These are phyloP conservation scores for Primulina eburnea DNA, from an alignment of 257 asterid genomes.

Conservation along the genomic window DNA sequence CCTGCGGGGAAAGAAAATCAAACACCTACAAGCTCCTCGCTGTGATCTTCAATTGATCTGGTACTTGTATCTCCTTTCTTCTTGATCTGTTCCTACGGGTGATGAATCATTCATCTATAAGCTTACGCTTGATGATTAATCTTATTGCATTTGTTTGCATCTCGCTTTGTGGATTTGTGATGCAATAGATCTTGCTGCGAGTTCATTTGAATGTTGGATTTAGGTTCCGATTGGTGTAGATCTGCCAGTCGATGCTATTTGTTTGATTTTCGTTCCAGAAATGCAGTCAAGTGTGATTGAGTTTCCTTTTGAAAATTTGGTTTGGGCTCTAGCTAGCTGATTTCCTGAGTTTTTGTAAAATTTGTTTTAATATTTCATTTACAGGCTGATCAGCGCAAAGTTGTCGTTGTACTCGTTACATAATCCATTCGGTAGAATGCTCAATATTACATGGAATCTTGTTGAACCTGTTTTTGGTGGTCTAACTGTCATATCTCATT, in stretches of 20 bases:
- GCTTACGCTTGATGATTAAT: conserved; percentile 12
- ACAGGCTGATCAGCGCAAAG: conserved; percentile 2
- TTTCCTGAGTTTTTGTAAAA: conserved; percentile 10
- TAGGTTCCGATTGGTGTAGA: conserved; percentile 20
- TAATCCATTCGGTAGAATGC: not conserved
- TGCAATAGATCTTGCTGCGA: conserved; percentile 27
- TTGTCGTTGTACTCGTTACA: not conserved
- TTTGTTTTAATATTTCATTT: not conserved
- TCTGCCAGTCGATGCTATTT: conserved; percentile 21
- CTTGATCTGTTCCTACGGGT: conserved; percentile 20
- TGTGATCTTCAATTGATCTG: conserved; percentile 29
- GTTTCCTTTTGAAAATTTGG: not conserved
- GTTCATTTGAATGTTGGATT: conserved; percentile 23
- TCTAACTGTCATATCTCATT: conserved; percentile 3
- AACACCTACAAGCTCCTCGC: conserved; percentile 18
- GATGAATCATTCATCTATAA: conserved; percentile 9
- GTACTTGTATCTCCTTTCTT: conserved; percentile 23
- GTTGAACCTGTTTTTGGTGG: conserved; percentile 5
- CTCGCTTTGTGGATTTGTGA: conserved; percentile 15
- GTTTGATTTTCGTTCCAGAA: conserved; percentile 13
- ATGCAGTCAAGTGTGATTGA: conserved; percentile 25
- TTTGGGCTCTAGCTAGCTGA: conserved; percentile 13
- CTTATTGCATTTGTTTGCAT: conserved; percentile 18
- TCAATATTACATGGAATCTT: conserved; percentile 7
- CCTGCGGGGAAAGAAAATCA: conserved; percentile 31